phyloP scores from a whole-genome alignment of 208 protist species.

The Trichomonas gallinae region DNA sequence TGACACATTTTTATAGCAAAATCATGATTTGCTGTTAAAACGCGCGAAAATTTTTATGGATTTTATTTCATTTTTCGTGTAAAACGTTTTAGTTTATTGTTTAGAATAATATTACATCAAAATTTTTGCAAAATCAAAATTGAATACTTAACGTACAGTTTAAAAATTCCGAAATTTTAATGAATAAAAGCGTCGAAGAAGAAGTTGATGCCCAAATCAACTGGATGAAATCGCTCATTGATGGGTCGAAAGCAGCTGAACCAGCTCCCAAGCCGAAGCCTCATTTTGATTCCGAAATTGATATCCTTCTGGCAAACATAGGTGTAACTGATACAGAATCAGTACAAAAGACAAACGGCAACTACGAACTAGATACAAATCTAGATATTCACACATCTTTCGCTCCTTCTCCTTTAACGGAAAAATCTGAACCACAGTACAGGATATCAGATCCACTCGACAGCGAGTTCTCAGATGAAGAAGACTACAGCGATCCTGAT shows the following conservation, averaged over 20 bases:
- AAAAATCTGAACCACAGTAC: not conserved
- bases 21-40: no score
- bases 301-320: not conserved
- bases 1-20: no score
- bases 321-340: no score
- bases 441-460: not conserved
- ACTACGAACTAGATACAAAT: not conserved
- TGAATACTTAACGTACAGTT: no score
- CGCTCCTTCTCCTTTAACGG: not conserved
- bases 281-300: not conserved
- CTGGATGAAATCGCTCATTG: not conserved
- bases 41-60: no score
- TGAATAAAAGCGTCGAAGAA: not conserved
- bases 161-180: not conserved
- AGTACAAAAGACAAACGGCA: no score
- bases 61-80: no score
- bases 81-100: no score
- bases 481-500: not conserved
- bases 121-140: no score
- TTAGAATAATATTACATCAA: no score
- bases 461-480: not conserved
- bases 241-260: not conserved
- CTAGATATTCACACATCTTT: not conserved
- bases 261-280: not conserved
- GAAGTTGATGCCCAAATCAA: not conserved